phyloP scores from a whole-genome alignment of 495 filamentous ascomycete genomes.

The Neurospora sp. region DNA sequence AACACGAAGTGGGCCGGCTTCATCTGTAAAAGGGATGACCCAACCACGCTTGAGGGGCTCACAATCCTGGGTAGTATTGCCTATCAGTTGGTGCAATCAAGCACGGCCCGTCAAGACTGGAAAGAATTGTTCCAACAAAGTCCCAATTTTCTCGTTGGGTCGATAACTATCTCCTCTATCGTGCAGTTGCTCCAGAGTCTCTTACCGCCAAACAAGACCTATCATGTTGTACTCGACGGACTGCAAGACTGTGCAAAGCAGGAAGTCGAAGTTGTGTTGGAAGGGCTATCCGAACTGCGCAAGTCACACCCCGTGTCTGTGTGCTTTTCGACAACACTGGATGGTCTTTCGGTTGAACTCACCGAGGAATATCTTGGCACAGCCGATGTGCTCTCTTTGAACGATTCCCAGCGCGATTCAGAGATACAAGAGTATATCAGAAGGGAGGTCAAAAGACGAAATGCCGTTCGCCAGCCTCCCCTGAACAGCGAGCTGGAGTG shows the following conservation, averaged over 20 bases:
- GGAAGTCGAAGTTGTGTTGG: neutral
- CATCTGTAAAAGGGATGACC: constrained; percentile 3
- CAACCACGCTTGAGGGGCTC: neutral
- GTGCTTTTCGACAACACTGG: neutral
- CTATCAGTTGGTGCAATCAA: neutral
- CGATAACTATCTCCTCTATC: neutral
- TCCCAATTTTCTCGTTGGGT: neutral
- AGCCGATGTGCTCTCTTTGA: neutral
- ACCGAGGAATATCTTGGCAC: neutral
- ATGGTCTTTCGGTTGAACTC: neutral
- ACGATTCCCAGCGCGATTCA: accelerated
- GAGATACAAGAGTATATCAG: neutral
- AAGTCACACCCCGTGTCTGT: neutral
- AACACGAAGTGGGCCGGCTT: neutral
- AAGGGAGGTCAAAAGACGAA: neutral
- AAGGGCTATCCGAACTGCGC: neutral
- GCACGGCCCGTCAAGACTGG: neutral
- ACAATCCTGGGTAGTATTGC: constrained; percentile 1
- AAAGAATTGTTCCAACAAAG: neutral
- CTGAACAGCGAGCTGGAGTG: too few species aligned
- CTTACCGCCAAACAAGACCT: accelerated
- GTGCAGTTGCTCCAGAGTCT: neutral
- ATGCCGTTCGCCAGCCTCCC: too few species aligned
- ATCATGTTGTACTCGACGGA: neutral
- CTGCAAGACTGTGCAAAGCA: neutral